Base-by-base conservation (phyloP, 805 yeast species). In the Candida nemodendra region DNA sequence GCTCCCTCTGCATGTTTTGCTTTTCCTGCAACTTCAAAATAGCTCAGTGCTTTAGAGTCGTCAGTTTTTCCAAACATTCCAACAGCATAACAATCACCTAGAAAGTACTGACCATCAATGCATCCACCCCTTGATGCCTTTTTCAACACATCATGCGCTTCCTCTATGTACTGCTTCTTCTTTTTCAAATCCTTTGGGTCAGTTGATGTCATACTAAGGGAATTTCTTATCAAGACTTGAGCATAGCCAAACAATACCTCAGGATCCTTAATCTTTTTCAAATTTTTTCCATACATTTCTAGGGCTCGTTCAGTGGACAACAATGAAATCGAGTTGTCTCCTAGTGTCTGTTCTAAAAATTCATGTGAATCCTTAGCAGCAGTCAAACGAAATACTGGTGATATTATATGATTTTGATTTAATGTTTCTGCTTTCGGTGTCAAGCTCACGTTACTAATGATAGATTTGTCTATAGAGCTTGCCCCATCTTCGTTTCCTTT, bases 1-100 rank as follows among this genome's bases (percentile, higher is more conserved):
- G 96, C 89, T 33, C 93, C 78, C 59, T 91, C 98, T 4, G 84
- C 74, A 59, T 91, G 98, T 18, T 91, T 93, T 51, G 87, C 91
- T 57, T 93, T 91, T 3, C 96, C 96, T 5, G 98, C 96, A 24
- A 85, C 69, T 56, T 83, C 89, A 59, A 93, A 93, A 39, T 86
- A 72, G 2, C 61, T 50, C 51, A 87, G 81, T 2, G 97, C 84
- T 48, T 85, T 90, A 46, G 74, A 78, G 50, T 82, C 73, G 35
- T 90, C 95, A 9, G 81, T 69, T 57, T 84, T 85, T 1, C 90
- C 93, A 34, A 89, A 71, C 0, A 86, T 87, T 3, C 95, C 95
- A 2, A 91, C 80, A 9, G 90, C 75, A 59, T 81, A 81, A 0
- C 91, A 89, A 61, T 91, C 98, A n/a, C 81, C 99, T 21, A 93